phyloP scores from a whole-genome alignment of 164 flowering plant species.

The Liquidambar formosana region DNA sequence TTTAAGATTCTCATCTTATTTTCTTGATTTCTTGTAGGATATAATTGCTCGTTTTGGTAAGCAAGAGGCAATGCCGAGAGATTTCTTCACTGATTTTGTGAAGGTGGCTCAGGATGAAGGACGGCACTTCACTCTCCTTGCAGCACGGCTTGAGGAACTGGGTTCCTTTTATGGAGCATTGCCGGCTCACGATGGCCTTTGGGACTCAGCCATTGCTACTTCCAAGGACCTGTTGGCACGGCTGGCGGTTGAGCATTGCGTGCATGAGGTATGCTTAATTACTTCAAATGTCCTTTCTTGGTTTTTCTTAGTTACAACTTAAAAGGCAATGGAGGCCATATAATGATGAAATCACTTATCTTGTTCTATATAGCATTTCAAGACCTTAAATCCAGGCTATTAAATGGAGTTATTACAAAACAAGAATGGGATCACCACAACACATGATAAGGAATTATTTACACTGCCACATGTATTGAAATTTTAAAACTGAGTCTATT shows the following conservation, averaged over 20 bases:
- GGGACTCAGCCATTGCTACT: constrained; percentile 89
- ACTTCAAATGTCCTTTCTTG: not conserved
- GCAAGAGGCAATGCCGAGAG: constrained; percentile 80
- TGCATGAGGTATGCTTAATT: constrained; percentile 72
- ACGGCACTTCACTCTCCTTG: constrained; percentile 84
- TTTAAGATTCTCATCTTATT: not conserved
- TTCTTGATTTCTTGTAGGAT: constrained; percentile 45
- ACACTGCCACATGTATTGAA: too few relatives aligned
- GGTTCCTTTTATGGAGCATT: constrained; percentile 89
- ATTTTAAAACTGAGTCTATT: too few relatives aligned
- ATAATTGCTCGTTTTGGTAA: constrained; percentile 87
- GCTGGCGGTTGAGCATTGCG: constrained; percentile 88
- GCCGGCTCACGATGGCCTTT: constrained; percentile 91
- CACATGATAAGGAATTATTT: too few relatives aligned
- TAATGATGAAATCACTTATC: not conserved
- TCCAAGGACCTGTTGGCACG: constrained; percentile 72
- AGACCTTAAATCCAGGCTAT: too few relatives aligned
- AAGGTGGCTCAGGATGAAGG: constrained; percentile 97
- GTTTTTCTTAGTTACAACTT: not conserved
- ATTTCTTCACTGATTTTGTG: constrained; percentile 86
- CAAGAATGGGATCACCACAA: too few relatives aligned
- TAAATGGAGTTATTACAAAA: too few relatives aligned
- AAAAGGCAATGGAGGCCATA: not conserved
- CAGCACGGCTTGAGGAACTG: constrained; percentile 69
- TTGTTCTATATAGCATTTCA: too few relatives aligned